Percentiles rank a stretch among this genome's conserved stretches.
Evolutionary conservation across 2,329 filamentous ascomycete genomes (phyloP).

Genomic region (Grosmannia huntii): DNA sequence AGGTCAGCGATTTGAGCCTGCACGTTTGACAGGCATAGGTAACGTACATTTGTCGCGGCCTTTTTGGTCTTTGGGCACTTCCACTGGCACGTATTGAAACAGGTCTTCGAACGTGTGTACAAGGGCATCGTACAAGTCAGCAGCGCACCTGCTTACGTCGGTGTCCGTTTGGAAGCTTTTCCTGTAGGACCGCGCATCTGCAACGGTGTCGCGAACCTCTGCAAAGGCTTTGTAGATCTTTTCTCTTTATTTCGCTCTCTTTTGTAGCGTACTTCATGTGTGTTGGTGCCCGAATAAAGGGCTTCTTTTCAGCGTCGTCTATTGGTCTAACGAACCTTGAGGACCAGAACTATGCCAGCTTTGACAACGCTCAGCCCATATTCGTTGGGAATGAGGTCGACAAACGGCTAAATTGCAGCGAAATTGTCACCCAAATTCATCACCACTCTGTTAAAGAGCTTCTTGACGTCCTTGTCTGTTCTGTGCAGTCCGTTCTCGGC

Average conservation of each 20-base stretch:
- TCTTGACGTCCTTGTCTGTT: not conserved
- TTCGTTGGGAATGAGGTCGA: slow-evolving; percentile 1
- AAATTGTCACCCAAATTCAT: not conserved
- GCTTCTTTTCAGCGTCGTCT: not conserved
- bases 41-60: not conserved
- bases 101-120: not conserved
- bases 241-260: not conserved
- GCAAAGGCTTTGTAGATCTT: not conserved
- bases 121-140: not conserved
- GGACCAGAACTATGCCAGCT: not conserved
- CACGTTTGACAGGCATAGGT: too few species aligned
- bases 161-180: not conserved
- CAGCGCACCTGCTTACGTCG: not conserved
- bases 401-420: not conserved
- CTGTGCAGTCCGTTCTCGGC: not conserved
- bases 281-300: not conserved
- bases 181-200: not conserved
- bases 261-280: not conserved
- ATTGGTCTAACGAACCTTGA: not conserved
- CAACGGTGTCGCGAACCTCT: not conserved
- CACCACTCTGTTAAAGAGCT: not conserved
- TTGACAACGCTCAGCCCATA: not conserved
- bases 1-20: not conserved
- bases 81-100: not conserved
- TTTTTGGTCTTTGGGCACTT: not conserved